These are phyloP conservation scores for Drosera spatulata DNA, from an alignment of 179 eudicot species.

Conservation along the genomic window DNA sequence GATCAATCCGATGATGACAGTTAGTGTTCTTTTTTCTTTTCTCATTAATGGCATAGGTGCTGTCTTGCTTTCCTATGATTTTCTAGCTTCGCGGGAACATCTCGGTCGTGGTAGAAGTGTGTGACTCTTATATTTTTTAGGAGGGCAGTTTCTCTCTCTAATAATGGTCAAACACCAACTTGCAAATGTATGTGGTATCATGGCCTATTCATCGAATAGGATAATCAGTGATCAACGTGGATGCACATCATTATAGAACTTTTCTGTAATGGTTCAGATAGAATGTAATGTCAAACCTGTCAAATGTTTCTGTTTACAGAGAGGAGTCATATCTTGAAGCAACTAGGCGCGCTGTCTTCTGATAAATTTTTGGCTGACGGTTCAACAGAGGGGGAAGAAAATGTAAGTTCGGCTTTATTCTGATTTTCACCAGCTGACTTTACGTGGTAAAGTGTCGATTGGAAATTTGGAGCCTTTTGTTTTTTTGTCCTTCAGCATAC, in stretches of 20 bases:
- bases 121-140: background rate
- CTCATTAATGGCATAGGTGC: background rate
- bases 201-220: no score
- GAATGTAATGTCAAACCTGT: background rate
- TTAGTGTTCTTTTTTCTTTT: constrained; percentile 2
- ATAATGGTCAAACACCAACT: no score
- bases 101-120: background rate
- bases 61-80: background rate
- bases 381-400: constrained; percentile 32
- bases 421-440: background rate
- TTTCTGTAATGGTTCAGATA: background rate
- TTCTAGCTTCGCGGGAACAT: background rate
- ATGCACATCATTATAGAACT: no score
- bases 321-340: constrained; percentile 25
- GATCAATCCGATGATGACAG: constrained; percentile 13
- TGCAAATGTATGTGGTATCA: no score
- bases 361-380: constrained; percentile 13
- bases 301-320: constrained; percentile 15
- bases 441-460: background rate
- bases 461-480: background rate
- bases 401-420: constrained; percentile 32
- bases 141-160: background rate
- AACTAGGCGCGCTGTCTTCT: constrained; percentile 19
- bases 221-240: no score
- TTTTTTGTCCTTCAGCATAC: background rate